These are phyloP conservation scores for Suhomyces maxii DNA, from an alignment of 1,139 yeast species.

Conservation along the genomic window DNA sequence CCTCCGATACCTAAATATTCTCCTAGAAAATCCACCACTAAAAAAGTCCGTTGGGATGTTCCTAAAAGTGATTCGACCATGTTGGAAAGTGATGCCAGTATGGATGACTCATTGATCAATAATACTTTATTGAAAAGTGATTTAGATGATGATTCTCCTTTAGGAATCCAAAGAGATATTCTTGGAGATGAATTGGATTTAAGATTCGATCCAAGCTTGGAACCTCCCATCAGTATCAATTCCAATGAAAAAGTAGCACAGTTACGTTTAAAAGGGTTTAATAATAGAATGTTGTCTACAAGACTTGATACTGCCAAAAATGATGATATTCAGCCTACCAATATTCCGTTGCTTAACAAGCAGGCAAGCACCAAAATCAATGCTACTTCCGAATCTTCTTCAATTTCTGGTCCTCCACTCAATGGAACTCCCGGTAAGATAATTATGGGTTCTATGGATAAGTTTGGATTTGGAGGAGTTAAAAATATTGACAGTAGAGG, in stretches of 20 bases:
- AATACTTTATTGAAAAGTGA: conserved; percentile 21
- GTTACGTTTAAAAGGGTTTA: background rate
- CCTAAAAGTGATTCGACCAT: conserved; percentile 32
- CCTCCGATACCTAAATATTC: conserved; percentile 15
- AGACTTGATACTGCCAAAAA: conserved; percentile 13
- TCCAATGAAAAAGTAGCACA: background rate
- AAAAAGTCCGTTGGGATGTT: conserved; percentile 43
- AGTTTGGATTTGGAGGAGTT: conserved; percentile 14
- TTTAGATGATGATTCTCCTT: conserved; percentile 31
- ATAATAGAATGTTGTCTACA: conserved; percentile 18
- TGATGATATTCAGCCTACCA: background rate
- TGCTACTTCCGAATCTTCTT: conserved; percentile 2
- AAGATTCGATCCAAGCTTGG: conserved; percentile 30
- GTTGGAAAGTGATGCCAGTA: conserved; percentile 27
- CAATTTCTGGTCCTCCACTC: no score
- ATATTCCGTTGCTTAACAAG: conserved; percentile 33
- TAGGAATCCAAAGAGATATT: conserved; percentile 17
- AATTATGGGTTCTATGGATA: conserved; percentile 11
- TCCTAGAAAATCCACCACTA: conserved; percentile 18
- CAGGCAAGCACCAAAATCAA: conserved; percentile 32
- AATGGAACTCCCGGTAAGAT: conserved; percentile 2
- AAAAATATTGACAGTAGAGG: conserved; percentile 26
- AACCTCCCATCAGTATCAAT: conserved; percentile 30
- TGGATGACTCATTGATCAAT: conserved; percentile 18
- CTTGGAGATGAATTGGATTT: conserved; percentile 32